Evolutionary conservation across 78 protist genomes (phyloP).

Genomic region (Guillardia theta): DNA sequence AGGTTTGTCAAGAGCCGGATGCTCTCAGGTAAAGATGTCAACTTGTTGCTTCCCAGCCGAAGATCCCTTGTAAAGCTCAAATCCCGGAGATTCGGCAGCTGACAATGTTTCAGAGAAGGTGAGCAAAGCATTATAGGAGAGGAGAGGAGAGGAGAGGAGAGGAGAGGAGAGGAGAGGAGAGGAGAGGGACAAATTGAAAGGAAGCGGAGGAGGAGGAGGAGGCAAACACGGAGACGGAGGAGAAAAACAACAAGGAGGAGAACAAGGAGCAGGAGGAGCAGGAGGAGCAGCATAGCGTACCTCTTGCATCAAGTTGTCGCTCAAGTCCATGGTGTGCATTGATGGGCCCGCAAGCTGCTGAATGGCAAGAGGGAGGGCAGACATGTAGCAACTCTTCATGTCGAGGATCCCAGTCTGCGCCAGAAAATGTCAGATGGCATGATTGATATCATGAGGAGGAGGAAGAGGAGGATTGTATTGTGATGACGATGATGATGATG

Average conservation of each 20-base stretch:
- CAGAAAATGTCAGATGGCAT: no score
- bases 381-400: neutral
- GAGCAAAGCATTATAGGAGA: no score
- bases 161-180: no score
- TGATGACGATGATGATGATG: neutral
- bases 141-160: no score
- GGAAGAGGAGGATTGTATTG: neutral
- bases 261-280: no score
- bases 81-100: neutral
- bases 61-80: neutral
- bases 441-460: no score
- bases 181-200: no score
- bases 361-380: neutral
- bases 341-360: neutral
- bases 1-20: neutral
- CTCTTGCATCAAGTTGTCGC: neutral
- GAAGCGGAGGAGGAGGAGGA: no score
- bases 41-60: neutral
- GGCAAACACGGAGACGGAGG: no score
- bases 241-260: no score
- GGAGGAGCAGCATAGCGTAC: no score
- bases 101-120: no score
- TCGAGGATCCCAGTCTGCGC: neutral
- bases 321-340: slow-evolving; percentile 2
- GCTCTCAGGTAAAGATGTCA: neutral